Evolutionary conservation across 257 asterid species (phyloP).

Genomic region (Thymus quinquecostatus): DNA sequence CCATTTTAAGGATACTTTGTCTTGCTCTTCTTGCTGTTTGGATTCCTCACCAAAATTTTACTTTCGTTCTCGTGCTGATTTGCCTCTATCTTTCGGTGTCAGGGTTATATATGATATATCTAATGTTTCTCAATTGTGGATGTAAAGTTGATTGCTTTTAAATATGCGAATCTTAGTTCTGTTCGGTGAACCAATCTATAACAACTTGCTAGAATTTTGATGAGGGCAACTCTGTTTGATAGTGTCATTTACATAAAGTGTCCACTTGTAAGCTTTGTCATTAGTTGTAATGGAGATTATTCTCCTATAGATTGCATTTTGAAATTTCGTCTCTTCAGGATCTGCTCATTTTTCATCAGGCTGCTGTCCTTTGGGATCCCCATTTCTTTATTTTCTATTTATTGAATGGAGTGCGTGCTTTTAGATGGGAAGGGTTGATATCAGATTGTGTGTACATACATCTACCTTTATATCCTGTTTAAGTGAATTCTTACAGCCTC

Average conservation of each 20-base stretch:
- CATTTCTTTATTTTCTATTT: not conserved
- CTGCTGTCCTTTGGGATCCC: not conserved
- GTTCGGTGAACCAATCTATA: not conserved
- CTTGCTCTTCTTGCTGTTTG: constrained; percentile 14
- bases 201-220: constrained; percentile 6
- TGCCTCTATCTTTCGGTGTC: constrained; percentile 11
- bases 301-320: not conserved
- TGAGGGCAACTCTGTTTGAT: not conserved
- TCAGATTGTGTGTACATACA: not conserved
- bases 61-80: not conserved
- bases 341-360: constrained; percentile 7
- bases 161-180: constrained; percentile 11
- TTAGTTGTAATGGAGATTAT: not conserved
- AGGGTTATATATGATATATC: not conserved
- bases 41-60: constrained; percentile 14
- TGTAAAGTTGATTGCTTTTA: constrained; percentile 22
- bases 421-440: not conserved
- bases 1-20: constrained; percentile 2
- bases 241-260: not conserved
- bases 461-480: not conserved
- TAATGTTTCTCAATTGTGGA: constrained; percentile 10
- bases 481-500: constrained; percentile 3
- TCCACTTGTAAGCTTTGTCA: not conserved
- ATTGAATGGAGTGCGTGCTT: not conserved
- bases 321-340: constrained; percentile 3